phyloP scores from a whole-genome alignment of 1,284 basidiomycete species.

The Cryptococcus floricola region DNA sequence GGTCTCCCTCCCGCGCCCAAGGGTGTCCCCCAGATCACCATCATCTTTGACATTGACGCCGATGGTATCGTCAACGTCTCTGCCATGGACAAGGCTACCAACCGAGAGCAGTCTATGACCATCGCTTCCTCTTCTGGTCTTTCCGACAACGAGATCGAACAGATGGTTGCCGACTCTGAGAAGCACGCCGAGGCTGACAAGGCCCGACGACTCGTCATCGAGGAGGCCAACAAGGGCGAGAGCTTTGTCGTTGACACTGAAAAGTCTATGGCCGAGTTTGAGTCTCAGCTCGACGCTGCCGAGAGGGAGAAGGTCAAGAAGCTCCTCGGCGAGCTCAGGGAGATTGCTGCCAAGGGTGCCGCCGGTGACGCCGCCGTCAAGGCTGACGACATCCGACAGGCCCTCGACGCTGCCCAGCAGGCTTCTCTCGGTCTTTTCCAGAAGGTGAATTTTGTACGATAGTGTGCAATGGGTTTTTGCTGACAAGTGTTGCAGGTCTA shows the following conservation, averaged over 20 bases:
- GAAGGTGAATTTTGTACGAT: slow-evolving; percentile 56
- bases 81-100: slow-evolving; percentile 95
- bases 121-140: slow-evolving; percentile 94
- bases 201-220: slow-evolving; percentile 79
- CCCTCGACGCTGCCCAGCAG: slow-evolving; percentile 93
- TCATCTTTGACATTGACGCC: slow-evolving; percentile 98
- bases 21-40: slow-evolving; percentile 97
- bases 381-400: slow-evolving; percentile 83
- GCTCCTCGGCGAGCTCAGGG: slow-evolving; percentile 81
- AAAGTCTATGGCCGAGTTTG: slow-evolving; percentile 95
- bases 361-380: slow-evolving; percentile 75
- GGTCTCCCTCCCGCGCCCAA: slow-evolving; percentile 95
- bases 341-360: slow-evolving; percentile 86
- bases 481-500: slow-evolving; percentile 58
- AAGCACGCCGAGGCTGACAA: slow-evolving; percentile 89
- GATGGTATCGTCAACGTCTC: slow-evolving; percentile 98
- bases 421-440: slow-evolving; percentile 97
- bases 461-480: neutral
- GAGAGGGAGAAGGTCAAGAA: slow-evolving; percentile 92
- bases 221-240: slow-evolving; percentile 96
- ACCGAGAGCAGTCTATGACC: slow-evolving; percentile 82
- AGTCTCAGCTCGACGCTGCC: slow-evolving; percentile 85
- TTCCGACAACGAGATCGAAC: slow-evolving; percentile 93
- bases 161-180: slow-evolving; percentile 94
- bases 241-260: slow-evolving; percentile 92